These are phyloP conservation scores for Ensete glaucum DNA, from an alignment of 176 grass and related monocot species.

Conservation along the genomic window DNA sequence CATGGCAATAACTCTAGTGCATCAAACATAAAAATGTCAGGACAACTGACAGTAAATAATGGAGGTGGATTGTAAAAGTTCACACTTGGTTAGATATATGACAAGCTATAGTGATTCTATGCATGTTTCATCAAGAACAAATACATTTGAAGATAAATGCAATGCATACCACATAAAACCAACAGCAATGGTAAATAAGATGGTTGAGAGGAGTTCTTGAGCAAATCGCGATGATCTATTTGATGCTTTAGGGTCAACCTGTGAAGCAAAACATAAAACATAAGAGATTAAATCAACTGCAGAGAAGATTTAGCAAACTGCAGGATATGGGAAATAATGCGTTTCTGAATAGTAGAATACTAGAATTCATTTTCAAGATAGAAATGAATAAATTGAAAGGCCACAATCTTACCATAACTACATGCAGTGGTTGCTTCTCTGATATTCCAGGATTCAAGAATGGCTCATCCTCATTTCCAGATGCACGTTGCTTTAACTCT, in stretches of 20 bases:
- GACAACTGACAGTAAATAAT: background rate
- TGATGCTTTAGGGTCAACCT: conserved; percentile 94
- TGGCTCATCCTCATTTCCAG: conserved; percentile 66
- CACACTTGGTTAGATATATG: conserved; percentile 14
- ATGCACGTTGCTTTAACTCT: conserved; percentile 91
- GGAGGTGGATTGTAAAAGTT: background rate
- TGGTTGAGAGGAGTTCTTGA: conserved; percentile 77
- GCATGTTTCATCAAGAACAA: background rate
- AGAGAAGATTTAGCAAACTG: too few relatives aligned
- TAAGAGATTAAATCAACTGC: background rate
- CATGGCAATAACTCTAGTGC: too few relatives aligned
- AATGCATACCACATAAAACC: conserved; percentile 73
- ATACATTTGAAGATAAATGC: background rate
- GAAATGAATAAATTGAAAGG: background rate
- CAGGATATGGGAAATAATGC: too few relatives aligned
- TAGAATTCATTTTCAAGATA: too few relatives aligned
- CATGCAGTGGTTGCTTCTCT: conserved; percentile 97
- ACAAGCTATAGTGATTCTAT: background rate
- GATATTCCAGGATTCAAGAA: conserved; percentile 87
- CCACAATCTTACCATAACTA: conserved; percentile 70
- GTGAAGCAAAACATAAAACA: conserved; percentile 31
- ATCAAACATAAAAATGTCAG: background rate
- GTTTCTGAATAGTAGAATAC: too few relatives aligned
- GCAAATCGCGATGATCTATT: conserved; percentile 77
- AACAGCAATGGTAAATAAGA: conserved; percentile 71